Evolutionary conservation across 495 filamentous ascomycete species (phyloP), one percentile per base, ranked within the genome.

Genomic region (Paragyromitra xinjiangensis): DNA sequence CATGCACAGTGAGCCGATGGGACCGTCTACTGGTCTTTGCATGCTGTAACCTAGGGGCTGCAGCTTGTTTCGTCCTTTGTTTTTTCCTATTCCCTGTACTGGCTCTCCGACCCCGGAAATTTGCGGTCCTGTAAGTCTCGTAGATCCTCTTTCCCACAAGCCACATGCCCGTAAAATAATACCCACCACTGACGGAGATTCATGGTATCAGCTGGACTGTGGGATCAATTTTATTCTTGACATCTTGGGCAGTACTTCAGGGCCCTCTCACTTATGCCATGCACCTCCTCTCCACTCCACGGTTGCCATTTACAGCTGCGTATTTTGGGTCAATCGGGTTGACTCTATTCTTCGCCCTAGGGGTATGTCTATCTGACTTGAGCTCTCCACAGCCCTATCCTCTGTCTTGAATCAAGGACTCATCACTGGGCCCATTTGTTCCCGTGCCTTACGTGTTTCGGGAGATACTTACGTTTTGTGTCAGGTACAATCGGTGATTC

Each of bases 291-390:
- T 98, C 96, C 64, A 90, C 89, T 67, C 87, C 93, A 73, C 89
- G 95, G 75, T 84, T 99, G 64, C 95, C 96, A 11, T 99, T 99
- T 83, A 98, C 95, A 22, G 94, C 94, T 63, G 93, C 94, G 37
- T 99, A 99, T 87, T 98, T 99, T 86, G 95, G 95, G 51, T 96
- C 93, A 51, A 97, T 99, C 77, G 90, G 85, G 1, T 83, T 98
- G 81, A 98, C 95, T 4, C 85, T 99, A 44, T 97, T 94, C 84
- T 98, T 97, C 84, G 90, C 94, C 19, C 86, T 97, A 77, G 92
- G 92, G 69, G 95, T 98, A 89, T 88, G 94, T 93, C 56, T 80
- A 63, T 40, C 45, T 11, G 8, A n/a, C 22, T 53, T 53, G 40
- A 45, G n/a, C 40, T 22, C 45, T 75, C 48, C 73, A 51, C 61